These are phyloP conservation scores for Hypoxylon rubiginosum DNA, from an alignment of 2,329 filamentous ascomycete species.

Conservation along the genomic window DNA sequence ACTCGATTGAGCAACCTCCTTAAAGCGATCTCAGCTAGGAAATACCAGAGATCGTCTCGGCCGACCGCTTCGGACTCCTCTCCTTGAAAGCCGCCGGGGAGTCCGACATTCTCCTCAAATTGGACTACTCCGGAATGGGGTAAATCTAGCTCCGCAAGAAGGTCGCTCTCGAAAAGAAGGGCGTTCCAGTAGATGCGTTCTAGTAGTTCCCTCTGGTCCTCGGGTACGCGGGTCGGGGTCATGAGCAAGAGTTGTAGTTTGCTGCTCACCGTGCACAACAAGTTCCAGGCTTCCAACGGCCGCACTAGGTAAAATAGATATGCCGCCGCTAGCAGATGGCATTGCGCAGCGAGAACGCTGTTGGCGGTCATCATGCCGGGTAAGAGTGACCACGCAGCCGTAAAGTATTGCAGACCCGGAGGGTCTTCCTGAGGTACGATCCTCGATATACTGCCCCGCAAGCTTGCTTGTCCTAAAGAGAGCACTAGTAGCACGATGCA, in stretches of 20 bases:
- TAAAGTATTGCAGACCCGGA: constrained; percentile 83
- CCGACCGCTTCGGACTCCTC: constrained; percentile 74
- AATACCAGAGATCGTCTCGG: constrained; percentile 87
- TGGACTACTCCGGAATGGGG: constrained; percentile 87
- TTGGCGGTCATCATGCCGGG: constrained; percentile 85
- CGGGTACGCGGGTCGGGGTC: constrained; percentile 77
- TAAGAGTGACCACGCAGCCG: constrained; percentile 82
- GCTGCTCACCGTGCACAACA: constrained; percentile 83
- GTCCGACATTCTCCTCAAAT: constrained; percentile 83
- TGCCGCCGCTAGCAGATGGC: constrained; percentile 82
- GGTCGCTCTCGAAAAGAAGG: constrained; percentile 82
- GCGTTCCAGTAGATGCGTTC: constrained; percentile 89
- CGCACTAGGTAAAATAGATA: constrained; percentile 87
- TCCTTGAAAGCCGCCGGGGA: constrained; percentile 84
- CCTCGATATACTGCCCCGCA: constrained; percentile 81
- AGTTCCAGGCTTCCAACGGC: constrained; percentile 85
- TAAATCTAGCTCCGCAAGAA: constrained; percentile 83
- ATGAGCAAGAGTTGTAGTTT: constrained; percentile 85
- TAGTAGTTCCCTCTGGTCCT: constrained; percentile 77
- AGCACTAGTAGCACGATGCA: constrained; percentile 85
- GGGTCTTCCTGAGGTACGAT: constrained; percentile 77
- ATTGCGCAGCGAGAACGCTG: constrained; percentile 82
- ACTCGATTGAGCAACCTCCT: constrained; percentile 82
- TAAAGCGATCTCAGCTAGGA: constrained; percentile 84
- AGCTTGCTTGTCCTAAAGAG: constrained; percentile 81